Base-by-base conservation (phyloP, 2,329 filamentous ascomycete genomes). In the Trichoderma lentiforme region DNA sequence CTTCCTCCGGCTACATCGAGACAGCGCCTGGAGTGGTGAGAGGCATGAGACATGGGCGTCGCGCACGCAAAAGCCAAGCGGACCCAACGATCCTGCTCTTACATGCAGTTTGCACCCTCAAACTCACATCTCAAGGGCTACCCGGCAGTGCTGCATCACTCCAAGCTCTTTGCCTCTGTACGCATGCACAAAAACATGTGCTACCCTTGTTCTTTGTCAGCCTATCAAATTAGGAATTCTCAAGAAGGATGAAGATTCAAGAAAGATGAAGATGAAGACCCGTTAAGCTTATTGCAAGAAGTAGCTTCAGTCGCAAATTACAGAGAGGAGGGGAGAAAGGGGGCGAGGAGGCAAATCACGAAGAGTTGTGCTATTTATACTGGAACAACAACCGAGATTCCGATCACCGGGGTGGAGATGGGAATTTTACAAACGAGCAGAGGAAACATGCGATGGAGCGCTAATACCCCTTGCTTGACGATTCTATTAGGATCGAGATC, bases 21-120 rank as follows among this genome's bases (percentile, higher is more conserved):
- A 73, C 80, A 81, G 71, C 78, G 78, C 3, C 61, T 84, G 61
- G 82, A 84, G 69, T 84, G 82, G 82, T 84, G 77, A 82, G 4
- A 9, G 36, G 28, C 18, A 34, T 21, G 24, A 36, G 61, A 28
- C 43, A 34, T 14, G 26, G 21, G 18, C 53, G 30, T n/a, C 6
- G 26, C 51, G 28, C 66, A 24, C 24, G 56, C 66, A 18, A 34
- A 11, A 26, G 53, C 26, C 12, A 24, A n/a, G 28, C 26, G 26
- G 34, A 24, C 11, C 18, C 34, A 26, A 15, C 18, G 34, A 15
- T 26, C 24, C 53, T 47, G 12, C 61, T 24, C 30, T 21, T 62
- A 18, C 18, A 43, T 4, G 32, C 30, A 15, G 32, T 53, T 32
- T 21, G 26, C 39, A 9, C 11, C 36, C 28, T 53, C 14, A 30